Base-by-base conservation (phyloP, 2,329 filamentous ascomycete species). In the Fusarium lateritium region DNA sequence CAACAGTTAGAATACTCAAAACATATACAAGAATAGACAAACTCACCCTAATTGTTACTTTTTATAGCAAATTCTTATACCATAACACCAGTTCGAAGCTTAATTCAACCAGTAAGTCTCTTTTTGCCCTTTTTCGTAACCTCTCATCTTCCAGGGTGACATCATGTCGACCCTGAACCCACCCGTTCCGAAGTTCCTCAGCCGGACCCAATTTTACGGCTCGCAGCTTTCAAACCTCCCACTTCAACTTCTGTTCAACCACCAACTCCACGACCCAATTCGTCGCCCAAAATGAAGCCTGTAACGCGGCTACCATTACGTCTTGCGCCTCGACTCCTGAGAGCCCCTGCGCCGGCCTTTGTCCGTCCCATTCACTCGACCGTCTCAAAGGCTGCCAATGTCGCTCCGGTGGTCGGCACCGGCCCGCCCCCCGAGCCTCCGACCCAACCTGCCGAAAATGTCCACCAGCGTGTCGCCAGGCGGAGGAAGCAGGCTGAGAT, bases 341-440 rank as follows among this genome's bases (percentile, higher is more conserved):
- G 65, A 38, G 42, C 62, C 42, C 56, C 28, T 31, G 28, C 28
- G 10, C 28, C 64, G 7, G 66, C 61, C 2, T 62, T 67, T 38
- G 36, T 69, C 56, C 75, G 77, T 13, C 61, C 77, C 6, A 68
- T 83, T 62, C 79, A 79, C 65, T 73, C 76, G 50, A 76, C 76
- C 43, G 63, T 73, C 59, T 67, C 71, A 50, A 76, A 78, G 56
- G 70, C 80, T 22, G 85, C 85, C 49, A 80, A 83, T 67, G 85
- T 87, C 62, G 81, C 81, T 28, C 83, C 87, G 43, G 80, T 88
- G 66, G 82, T 86, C 66, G 85, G 85, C 64, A 82, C 85, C 34
- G 88, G 88, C 3, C 88, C 89, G 55, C 88, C 89, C 8, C 88
- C 89, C 5, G 80, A 83, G 58, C 80, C 88, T 2, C 88, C 89